These are phyloP conservation scores for Petunia axillaris DNA, from an alignment of 257 asterid species.

Conservation along the genomic window DNA sequence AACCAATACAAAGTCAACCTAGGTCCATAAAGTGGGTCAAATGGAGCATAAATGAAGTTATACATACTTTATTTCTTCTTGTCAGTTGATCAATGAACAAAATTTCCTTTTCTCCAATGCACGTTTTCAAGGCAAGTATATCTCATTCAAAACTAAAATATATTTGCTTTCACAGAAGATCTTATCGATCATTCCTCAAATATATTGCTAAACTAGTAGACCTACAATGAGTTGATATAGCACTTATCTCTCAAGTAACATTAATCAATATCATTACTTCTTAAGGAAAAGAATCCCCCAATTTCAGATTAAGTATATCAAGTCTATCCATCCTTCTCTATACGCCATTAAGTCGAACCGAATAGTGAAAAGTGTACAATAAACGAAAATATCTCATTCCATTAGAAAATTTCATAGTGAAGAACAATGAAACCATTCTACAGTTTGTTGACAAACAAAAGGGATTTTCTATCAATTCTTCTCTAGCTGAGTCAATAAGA, in stretches of 20 bases:
- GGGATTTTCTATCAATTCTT: neutral
- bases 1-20: neutral
- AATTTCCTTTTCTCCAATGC: neutral
- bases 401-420: neutral
- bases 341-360: neutral
- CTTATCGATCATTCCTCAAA: neutral
- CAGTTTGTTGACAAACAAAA: no score
- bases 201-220: neutral
- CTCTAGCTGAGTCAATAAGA: neutral
- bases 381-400: neutral
- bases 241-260: neutral
- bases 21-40: conserved; percentile 1
- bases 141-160: neutral
- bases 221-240: neutral
- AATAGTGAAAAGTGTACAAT: neutral
- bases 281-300: neutral
- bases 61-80: neutral
- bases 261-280: neutral
- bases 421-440: no score
- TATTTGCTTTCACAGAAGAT: neutral
- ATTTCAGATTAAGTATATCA: neutral
- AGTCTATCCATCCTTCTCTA: neutral
- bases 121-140: neutral
- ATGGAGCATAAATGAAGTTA: neutral
- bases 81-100: neutral